A percentile compares a stretch with the other conserved stretches of the same genome.
phyloP scores from a whole-genome alignment of 169 alveolate genomes.

The Plasmodium relictum region DNA sequence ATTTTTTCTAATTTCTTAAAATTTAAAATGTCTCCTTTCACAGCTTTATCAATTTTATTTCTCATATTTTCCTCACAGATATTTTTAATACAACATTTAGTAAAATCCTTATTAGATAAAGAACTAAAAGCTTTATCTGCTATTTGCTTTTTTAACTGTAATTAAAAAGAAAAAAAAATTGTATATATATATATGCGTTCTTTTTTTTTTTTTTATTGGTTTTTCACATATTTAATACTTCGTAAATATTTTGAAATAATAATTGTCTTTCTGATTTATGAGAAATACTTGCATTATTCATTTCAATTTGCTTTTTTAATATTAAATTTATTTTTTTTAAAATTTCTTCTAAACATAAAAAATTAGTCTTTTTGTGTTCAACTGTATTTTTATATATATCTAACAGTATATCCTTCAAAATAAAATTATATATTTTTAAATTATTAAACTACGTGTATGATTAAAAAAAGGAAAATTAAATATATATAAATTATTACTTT shows the following conservation, averaged over 20 bases:
- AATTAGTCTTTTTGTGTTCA: slow-evolving; percentile 56
- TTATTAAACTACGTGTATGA: too few relatives aligned
- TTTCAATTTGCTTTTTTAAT: slow-evolving; percentile 31
- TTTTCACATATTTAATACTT: slow-evolving; percentile 15
- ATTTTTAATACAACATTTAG: slow-evolving; percentile 3
- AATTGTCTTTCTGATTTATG: slow-evolving; percentile 34
- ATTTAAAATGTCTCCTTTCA: not conserved
- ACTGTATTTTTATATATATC: slow-evolving; percentile 46
- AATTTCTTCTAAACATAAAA: slow-evolving; percentile 60
- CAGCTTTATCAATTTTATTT: not conserved
- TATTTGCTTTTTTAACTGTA: slow-evolving; percentile 45
- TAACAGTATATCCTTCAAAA: slow-evolving; percentile 21
- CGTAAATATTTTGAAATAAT: slow-evolving; percentile 25
- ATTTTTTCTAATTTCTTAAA: not conserved
- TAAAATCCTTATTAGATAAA: slow-evolving; percentile 36
- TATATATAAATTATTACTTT: slow-evolving; percentile 22
- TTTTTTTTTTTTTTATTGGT: not conserved
- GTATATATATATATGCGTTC: not conserved
- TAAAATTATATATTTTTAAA: not conserved
- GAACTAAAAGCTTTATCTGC: slow-evolving; percentile 63
- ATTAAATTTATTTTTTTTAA: slow-evolving; percentile 37
- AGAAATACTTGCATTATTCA: slow-evolving; percentile 5
- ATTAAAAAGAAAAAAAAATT: not conserved
- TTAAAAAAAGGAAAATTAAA: not conserved
- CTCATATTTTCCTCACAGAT: slow-evolving; percentile 1